phyloP scores from a whole-genome alignment of 768 basidiomycete species.

The Leccinum uliginosum region DNA sequence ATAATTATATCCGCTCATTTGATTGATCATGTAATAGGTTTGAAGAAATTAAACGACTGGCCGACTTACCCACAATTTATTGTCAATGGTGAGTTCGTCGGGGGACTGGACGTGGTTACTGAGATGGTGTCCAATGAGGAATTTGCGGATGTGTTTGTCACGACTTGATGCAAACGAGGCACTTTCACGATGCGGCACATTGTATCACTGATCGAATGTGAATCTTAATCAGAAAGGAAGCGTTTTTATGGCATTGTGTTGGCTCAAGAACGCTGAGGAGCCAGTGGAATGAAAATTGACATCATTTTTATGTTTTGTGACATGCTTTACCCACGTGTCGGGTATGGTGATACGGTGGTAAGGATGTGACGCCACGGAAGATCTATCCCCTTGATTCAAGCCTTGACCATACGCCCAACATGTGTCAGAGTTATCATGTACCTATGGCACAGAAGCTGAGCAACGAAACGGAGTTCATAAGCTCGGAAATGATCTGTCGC shows the following conservation, averaged over 20 bases:
- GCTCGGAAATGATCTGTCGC: not conserved
- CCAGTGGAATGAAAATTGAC: not conserved
- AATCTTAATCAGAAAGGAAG: not conserved
- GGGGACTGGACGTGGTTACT: slow-evolving; percentile 89
- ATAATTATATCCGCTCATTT: slow-evolving; percentile 2
- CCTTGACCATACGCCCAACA: not conserved
- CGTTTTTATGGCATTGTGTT: not conserved
- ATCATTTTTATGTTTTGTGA: not conserved
- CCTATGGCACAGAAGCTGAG: not conserved
- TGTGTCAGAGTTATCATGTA: not conserved
- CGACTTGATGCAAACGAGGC: not conserved
- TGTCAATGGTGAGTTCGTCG: slow-evolving; percentile 86
- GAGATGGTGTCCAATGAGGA: slow-evolving; percentile 86
- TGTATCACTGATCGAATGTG: slow-evolving; percentile 1
- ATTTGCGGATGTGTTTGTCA: slow-evolving; percentile 45
- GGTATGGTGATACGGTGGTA: not conserved
- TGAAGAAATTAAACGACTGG: slow-evolving; percentile 82
- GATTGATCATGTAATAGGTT: slow-evolving; percentile 37
- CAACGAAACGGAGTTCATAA: not conserved
- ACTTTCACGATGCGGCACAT: not conserved
- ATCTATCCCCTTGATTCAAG: not conserved
- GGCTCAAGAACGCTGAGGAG: not conserved
- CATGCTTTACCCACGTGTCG: slow-evolving; percentile 12
- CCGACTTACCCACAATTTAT: slow-evolving; percentile 87
- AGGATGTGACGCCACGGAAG: not conserved